Conservation (phyloP, 2,329 filamentous ascomycete species). For the Verticillium zaregamsianum region DNA sequence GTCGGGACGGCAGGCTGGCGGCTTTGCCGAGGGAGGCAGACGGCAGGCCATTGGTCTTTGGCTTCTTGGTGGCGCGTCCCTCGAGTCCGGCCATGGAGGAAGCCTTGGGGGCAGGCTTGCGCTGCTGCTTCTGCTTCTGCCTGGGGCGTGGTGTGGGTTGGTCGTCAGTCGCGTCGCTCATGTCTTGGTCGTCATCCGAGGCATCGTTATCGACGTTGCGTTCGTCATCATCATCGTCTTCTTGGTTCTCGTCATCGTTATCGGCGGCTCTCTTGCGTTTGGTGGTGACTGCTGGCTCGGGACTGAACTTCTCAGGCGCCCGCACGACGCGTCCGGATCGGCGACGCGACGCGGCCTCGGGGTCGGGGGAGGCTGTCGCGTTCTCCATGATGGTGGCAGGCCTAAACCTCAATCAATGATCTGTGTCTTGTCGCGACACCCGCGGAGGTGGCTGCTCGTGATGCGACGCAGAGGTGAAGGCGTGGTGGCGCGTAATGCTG, state of each 20-base stretch:
- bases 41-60: conserved; percentile 54
- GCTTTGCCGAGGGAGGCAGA: conserved; percentile 22
- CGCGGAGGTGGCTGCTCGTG: neutral
- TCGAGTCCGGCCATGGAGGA: conserved; percentile 24
- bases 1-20: conserved; percentile 45
- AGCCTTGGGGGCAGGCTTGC: conserved; percentile 31
- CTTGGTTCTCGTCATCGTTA: conserved; percentile 41
- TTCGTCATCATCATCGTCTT: conserved; percentile 40
- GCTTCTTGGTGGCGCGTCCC: conserved; percentile 60
- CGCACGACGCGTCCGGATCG: conserved; percentile 66
- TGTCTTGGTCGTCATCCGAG: conserved; percentile 40
- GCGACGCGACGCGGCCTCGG: conserved; percentile 52
- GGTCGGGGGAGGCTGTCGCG: conserved; percentile 48
- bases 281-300: conserved; percentile 42
- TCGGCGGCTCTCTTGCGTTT: conserved; percentile 56
- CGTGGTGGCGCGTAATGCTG: neutral
- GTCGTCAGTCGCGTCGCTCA: conserved; percentile 40
- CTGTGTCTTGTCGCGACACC: neutral
- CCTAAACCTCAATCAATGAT: neutral
- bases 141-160: conserved; percentile 24
- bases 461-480: neutral
- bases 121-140: conserved; percentile 13
- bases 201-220: conserved; percentile 45
- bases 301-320: conserved; percentile 55
- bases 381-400: conserved; percentile 44